Conservation (phyloP, 2,329 filamentous ascomycete genomes). For the Bipolaris gigantea region DNA sequence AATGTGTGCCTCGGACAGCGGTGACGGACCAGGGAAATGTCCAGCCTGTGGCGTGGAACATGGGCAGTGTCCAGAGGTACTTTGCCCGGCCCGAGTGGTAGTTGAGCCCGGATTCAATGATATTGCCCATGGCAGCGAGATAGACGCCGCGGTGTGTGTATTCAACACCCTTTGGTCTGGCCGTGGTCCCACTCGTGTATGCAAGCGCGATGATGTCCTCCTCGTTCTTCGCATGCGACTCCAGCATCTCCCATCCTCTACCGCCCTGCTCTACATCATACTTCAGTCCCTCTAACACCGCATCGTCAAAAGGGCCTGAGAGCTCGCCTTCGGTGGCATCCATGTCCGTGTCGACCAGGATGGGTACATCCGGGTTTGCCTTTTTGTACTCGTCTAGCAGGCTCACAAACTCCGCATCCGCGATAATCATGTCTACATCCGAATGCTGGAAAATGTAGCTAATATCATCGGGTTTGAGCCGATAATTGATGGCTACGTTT, state of each 20-base stretch:
- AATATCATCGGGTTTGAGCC: slow-evolving; percentile 81
- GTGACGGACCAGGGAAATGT: slow-evolving; percentile 94
- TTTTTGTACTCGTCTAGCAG: slow-evolving; percentile 69
- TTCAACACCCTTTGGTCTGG: slow-evolving; percentile 87
- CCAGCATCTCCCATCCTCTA: slow-evolving; percentile 76
- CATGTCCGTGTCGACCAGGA: slow-evolving; percentile 84
- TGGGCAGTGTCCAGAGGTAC: slow-evolving; percentile 89
- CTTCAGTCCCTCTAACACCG: slow-evolving; percentile 76
- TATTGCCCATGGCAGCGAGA: slow-evolving; percentile 78
- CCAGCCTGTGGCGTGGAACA: slow-evolving; percentile 76
- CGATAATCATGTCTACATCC: slow-evolving; percentile 84
- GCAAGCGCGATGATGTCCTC: slow-evolving; percentile 82
- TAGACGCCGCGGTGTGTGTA: slow-evolving; percentile 89
- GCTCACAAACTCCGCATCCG: slow-evolving; percentile 75
- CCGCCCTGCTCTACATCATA: slow-evolving; percentile 68
- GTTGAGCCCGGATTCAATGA: slow-evolving; percentile 87
- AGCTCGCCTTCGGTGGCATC: slow-evolving; percentile 74
- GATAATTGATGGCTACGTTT: slow-evolving; percentile 73
- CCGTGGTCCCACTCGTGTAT: slow-evolving; percentile 93
- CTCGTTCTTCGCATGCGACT: slow-evolving; percentile 71
- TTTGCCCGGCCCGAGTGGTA: slow-evolving; percentile 68
- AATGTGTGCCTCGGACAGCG: slow-evolving; percentile 89
- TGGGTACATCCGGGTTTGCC: slow-evolving; percentile 63
- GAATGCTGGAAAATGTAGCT: slow-evolving; percentile 87
- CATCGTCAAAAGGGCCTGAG: slow-evolving; percentile 79